These are phyloP conservation scores for Fusarium tjaetaba DNA, from an alignment of 2,329 filamentous ascomycete genomes.

Conservation along the genomic window DNA sequence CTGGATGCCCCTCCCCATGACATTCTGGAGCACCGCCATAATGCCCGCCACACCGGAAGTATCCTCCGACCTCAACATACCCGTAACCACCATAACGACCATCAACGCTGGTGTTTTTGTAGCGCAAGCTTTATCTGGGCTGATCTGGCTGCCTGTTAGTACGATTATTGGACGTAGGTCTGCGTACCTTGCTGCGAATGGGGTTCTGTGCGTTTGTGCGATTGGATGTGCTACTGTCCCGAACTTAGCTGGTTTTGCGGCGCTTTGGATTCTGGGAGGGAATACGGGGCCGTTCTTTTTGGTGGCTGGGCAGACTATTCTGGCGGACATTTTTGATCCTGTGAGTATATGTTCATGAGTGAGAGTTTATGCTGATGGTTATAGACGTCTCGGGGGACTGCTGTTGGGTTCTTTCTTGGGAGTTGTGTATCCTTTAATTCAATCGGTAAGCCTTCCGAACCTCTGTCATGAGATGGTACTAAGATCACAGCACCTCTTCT, in stretches of 20 bases:
- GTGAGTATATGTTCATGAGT: not conserved
- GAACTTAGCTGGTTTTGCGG: constrained; percentile 35
- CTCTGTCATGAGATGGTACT: not conserved
- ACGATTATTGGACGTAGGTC: constrained; percentile 38
- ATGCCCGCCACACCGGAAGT: constrained; percentile 40
- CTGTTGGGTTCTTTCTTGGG: constrained; percentile 42
- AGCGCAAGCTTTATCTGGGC: constrained; percentile 36
- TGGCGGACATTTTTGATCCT: constrained; percentile 43
- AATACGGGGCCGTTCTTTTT: constrained; percentile 42
- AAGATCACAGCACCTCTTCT: constrained; percentile 33
- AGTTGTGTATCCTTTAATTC: constrained; percentile 42
- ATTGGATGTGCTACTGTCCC: constrained; percentile 35
- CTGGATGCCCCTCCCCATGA: constrained; percentile 45
- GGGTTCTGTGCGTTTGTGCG: constrained; percentile 34
- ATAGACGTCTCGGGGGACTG: constrained; percentile 29
- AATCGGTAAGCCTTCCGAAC: constrained; percentile 27
- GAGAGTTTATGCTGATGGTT: too few species aligned
- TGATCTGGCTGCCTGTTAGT: constrained; percentile 42
- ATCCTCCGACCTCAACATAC: constrained; percentile 21
- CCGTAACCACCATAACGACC: constrained; percentile 30
- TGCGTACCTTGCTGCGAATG: constrained; percentile 41
- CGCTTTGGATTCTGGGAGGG: constrained; percentile 40
- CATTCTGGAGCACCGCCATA: constrained; percentile 43
- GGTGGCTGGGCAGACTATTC: constrained; percentile 41
- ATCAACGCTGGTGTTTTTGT: constrained; percentile 41